Evolutionary conservation across 1,284 basidiomycete species (phyloP), one percentile per base, ranked within the genome.

Genomic region (Abortiporus biennis): DNA sequence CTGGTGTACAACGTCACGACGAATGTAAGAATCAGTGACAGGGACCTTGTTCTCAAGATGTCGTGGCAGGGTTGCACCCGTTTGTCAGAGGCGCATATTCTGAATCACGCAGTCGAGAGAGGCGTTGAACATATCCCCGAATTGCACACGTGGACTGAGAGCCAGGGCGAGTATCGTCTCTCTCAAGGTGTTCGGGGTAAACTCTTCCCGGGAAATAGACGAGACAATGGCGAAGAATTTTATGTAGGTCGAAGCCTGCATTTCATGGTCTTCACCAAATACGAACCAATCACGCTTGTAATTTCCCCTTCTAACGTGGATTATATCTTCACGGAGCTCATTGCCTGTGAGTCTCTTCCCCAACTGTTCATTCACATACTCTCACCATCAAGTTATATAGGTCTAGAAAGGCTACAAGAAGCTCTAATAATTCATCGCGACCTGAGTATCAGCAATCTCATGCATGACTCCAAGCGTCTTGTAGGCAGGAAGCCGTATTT

Each of bases 401-500:
- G n/a, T n/a, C n/a, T n/a, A n/a, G n/a, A n/a, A n/a, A n/a, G n/a
- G n/a, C n/a, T n/a, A n/a, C n/a, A n/a, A n/a, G n/a, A 37, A 8
- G 47, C 41, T 4, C 12, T 17, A 2, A 48, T 48, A 3, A 33
- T 48, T 4, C 47, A 48, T 29, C 32, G 47, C 4, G 47, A 46
- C 30, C 37, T 48, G 36, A 46, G 47, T 29, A n/a, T 27, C 22
- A 40, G 35, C 31, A 48, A 46, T 21, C 40, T 48, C 33, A 48
- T 48, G 47, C 40, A 38, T 19, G 36, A 39, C 19, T 16, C 17
- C 9, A 12, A 12, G 33, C 11, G 9, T 11, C 34, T 13, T 4
- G 44, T 24, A 2, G 41, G 29, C 22, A 21, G 36, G 8, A 29
- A 27, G 5, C 15, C 23, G 13, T 16, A 17, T 6, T 43, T 48